phyloP scores from a whole-genome alignment of 2,329 filamentous ascomycete species.

The Allantophomopsis lycopodina region DNA sequence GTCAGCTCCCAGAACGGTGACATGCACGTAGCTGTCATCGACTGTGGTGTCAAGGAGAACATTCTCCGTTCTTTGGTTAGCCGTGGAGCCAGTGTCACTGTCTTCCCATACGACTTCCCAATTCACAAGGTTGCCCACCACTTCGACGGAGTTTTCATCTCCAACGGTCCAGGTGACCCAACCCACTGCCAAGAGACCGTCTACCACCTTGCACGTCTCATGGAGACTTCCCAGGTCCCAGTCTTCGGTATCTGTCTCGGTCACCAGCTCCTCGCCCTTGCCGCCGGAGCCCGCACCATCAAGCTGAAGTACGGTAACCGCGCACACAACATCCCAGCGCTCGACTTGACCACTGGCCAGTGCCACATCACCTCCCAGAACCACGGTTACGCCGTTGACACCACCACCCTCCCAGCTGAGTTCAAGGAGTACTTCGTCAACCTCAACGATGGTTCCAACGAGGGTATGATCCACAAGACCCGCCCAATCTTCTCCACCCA shows the following conservation, averaged over 20 bases:
- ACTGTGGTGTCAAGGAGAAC: conserved; percentile 99
- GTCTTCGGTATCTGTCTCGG: conserved; percentile 98
- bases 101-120: conserved; percentile 92
- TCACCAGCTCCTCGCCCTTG: conserved; percentile 87
- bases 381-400: conserved; percentile 92
- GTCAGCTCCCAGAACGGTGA: conserved; percentile 72
- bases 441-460: conserved; percentile 93
- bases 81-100: conserved; percentile 83
- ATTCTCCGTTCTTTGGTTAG: conserved; percentile 89
- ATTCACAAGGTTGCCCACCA: conserved; percentile 97
- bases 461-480: conserved; percentile 92
- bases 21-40: conserved; percentile 85
- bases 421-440: conserved; percentile 99
- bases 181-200: conserved; percentile 93
- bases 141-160: conserved; percentile 98
- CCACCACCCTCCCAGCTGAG: conserved; percentile 64
- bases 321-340: conserved; percentile 92
- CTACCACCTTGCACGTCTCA: conserved; percentile 80
- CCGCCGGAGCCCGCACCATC: conserved; percentile 76
- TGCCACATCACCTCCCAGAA: conserved; percentile 99
- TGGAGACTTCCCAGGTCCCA: conserved; percentile 81
- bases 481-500: conserved; percentile 97
- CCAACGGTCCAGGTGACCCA: conserved; percentile 94
- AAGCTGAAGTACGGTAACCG: conserved; percentile 99
- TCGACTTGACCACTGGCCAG: conserved; percentile 88